Base-by-base conservation (phyloP, 2,329 filamentous ascomycete species). In the Aspergillus piperis region DNA sequence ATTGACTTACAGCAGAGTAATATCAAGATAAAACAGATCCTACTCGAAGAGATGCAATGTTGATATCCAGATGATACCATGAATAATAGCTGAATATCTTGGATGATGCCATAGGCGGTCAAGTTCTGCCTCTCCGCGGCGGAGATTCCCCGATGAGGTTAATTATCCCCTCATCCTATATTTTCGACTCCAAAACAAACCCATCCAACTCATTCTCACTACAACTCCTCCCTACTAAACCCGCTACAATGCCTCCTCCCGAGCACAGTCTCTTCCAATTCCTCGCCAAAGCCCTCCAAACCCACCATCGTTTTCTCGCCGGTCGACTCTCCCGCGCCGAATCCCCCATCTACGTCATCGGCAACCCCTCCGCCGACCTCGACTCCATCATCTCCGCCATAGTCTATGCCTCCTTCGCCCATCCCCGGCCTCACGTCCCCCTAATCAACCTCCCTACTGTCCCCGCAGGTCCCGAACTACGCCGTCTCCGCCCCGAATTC, bases 311-410 rank as follows among this genome's bases (percentile, higher is more conserved):
- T 48, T 74, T 70, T 57, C 51, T 74, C 2, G 60, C 66, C 10
- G 66, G 67, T 15, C 30, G 60, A 7, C 59, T 68, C 5, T 48
- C 66, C 1, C 60, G 60, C 23, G 52, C 58, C 1, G 66, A 74
- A 36, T 42, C 70, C 13, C 73, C 72, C 0, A 70, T 78, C 23
- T 77, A 78, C 58, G 78, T 81, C 19, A 67, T 79, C 39, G 78
- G 77, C 21, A 80, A 81, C 56, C 73, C 76, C 13, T 78, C 78
- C n/a, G 75, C 75, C 69, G 86, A 88, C 70, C 81, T 88, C 58
- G 86, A 88, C 75, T 88, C 86, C 27, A 84, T 88, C 69, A 82
- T 85, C 59, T 83, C 82, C 59, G 84, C 85, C 7, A 77, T 88
- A 38, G 70, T 87, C n/a, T 87, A 84, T 68, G 82, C 86, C 38